These are phyloP conservation scores for Ilyonectria mors-panacis DNA, from an alignment of 2,329 filamentous ascomycete genomes.

Conservation along the genomic window DNA sequence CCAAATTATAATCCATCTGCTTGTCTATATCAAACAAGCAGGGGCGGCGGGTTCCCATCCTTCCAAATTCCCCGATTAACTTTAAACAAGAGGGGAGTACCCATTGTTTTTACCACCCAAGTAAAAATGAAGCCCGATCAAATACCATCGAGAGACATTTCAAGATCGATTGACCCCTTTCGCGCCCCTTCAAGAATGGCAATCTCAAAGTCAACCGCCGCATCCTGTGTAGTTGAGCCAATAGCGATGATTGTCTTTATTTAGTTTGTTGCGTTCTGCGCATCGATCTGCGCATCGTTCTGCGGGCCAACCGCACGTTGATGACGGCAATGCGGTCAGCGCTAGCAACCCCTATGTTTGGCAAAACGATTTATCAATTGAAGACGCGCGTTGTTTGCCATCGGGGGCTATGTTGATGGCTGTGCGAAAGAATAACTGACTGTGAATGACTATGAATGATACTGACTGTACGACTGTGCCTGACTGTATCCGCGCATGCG, in stretches of 20 bases:
- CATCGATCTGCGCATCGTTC: not conserved
- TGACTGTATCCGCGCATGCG: too few relatives aligned
- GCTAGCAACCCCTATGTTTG: slow-evolving; percentile 8
- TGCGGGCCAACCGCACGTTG: not conserved
- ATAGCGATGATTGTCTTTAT: not conserved
- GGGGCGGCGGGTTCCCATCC: not conserved
- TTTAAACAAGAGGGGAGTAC: not conserved
- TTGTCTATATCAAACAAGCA: not conserved
- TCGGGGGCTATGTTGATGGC: too few relatives aligned
- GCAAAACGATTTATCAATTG: not conserved
- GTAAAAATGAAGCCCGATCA: not conserved
- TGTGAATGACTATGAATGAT: not conserved
- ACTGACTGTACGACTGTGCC: too few relatives aligned
- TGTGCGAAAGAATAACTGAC: not conserved
- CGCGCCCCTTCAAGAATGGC: not conserved
- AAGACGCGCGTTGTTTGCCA: not conserved
- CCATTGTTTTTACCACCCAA: slow-evolving; percentile 1
- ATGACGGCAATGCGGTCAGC: slow-evolving; percentile 6
- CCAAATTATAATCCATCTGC: not conserved
- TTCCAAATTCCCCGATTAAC: slow-evolving; percentile 11
- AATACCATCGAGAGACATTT: not conserved
- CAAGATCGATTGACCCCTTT: not conserved
- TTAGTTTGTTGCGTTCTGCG: not conserved
- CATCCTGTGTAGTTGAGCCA: too few relatives aligned
- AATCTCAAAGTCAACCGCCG: not conserved